Evolutionary conservation across 345 rosid species (phyloP).

Genomic region (Raphanus sativus): DNA sequence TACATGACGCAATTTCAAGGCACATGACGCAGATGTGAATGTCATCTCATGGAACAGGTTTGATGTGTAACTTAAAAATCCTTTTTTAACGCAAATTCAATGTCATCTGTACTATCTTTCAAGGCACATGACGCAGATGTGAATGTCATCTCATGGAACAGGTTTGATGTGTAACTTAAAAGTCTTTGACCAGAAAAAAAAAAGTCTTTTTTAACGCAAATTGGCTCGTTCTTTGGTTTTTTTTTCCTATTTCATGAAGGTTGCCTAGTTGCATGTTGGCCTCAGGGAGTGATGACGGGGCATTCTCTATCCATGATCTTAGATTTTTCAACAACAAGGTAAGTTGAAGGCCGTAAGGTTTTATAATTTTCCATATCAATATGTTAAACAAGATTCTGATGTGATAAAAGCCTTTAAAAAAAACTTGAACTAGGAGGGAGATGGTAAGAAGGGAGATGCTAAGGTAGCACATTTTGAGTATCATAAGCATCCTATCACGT

Average conservation of each 20-base stretch:
- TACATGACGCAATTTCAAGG: constrained; percentile 71
- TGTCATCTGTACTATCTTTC: too few species aligned
- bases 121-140: too few species aligned
- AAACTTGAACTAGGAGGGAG: constrained; percentile 53
- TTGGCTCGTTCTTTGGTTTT: background rate
- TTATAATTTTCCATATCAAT: background rate
- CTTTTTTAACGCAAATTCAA: too few species aligned
- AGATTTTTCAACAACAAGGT: constrained; percentile 59
- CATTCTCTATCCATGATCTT: constrained; percentile 89
- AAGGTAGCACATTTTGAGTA: constrained; percentile 89
- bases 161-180: too few species aligned
- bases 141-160: too few species aligned
- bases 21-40: constrained; percentile 91
- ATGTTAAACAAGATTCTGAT: constrained; percentile 4
- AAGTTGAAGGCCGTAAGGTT: background rate
- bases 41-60: constrained; percentile 98
- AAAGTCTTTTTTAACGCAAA: background rate
- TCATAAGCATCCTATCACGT: constrained; percentile 86
- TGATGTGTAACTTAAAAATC: background rate
- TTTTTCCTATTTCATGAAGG: constrained; percentile 41
- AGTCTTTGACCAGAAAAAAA: too few species aligned
- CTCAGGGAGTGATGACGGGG: constrained; percentile 95
- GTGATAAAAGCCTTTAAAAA: constrained; percentile 1
- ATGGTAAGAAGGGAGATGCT: too few species aligned
- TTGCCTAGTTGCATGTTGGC: constrained; percentile 92